phyloP scores from a whole-genome alignment of 2,329 filamentous ascomycete species.

The Calcarisporium arbuscula region DNA sequence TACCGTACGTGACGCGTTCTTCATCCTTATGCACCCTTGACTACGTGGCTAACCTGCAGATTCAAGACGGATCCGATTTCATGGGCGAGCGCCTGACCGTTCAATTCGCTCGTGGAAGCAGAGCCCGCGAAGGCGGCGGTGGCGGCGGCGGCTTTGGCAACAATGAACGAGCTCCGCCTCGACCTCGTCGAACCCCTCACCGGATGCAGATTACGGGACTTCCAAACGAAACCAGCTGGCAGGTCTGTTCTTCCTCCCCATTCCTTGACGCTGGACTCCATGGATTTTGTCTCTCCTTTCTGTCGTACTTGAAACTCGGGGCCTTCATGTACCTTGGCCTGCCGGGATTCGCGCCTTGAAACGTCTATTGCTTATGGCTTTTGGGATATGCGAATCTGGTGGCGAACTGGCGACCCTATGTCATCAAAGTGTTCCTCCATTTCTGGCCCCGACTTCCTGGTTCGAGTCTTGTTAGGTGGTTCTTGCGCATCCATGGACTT shows the following conservation, averaged over 20 bases:
- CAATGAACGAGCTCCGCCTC: conserved; percentile 55
- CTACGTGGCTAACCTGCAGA: conserved; percentile 17
- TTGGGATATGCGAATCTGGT: conserved; percentile 6
- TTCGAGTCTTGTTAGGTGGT: conserved; percentile 33
- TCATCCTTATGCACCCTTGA: background rate
- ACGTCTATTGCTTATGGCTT: no score
- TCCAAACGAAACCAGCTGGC: conserved; percentile 98
- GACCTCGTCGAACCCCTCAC: conserved; percentile 88
- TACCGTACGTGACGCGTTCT: conserved; percentile 47
- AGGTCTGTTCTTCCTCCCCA: conserved; percentile 80
- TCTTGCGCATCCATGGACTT: conserved; percentile 29
- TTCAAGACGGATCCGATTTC: conserved; percentile 90
- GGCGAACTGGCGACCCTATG: conserved; percentile 21
- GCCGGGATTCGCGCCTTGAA: conserved; percentile 13
- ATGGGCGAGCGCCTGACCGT: conserved; percentile 97
- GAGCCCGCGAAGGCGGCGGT: conserved; percentile 40
- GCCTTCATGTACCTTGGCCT: conserved; percentile 15
- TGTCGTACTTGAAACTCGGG: conserved; percentile 23
- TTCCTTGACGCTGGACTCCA: conserved; percentile 44
- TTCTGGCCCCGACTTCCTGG: no score
- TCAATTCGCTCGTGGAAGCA: conserved; percentile 89
- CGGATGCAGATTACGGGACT: conserved; percentile 98
- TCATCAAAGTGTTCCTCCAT: no score
- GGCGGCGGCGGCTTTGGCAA: conserved; percentile 37
- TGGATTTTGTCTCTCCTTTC: conserved; percentile 25